A percentile compares a stretch with the other conserved stretches of the same genome.
Conservation (phyloP, 768 basidiomycete genomes). For the Sistotremastrum niveocremeum region DNA sequence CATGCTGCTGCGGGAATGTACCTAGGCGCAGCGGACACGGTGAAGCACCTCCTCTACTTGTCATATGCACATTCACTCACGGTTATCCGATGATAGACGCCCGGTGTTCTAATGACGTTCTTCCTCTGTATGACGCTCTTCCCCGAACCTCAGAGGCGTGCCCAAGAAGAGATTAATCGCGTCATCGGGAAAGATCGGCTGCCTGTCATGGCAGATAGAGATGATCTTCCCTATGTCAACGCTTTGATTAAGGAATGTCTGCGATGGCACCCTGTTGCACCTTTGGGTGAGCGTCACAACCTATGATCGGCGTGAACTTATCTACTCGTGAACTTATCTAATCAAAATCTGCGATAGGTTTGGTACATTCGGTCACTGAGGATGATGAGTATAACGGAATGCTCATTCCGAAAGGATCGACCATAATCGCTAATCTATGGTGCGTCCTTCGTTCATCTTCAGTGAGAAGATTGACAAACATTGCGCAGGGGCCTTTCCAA, state of each 20-base stretch:
- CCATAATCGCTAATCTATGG: conserved; percentile 14
- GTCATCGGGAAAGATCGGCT: conserved; percentile 26
- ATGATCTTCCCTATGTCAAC: conserved; percentile 34
- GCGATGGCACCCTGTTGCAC: conserved; percentile 31
- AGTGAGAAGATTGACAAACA: neutral
- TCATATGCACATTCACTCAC: no score
- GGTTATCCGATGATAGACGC: no score
- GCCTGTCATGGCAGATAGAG: conserved; percentile 27
- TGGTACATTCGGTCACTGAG: conserved; percentile 21
- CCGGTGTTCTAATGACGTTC: no score
- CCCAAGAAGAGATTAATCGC: conserved; percentile 39
- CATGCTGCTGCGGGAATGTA: no score
- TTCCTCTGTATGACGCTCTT: neutral
- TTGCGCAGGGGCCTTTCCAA: conserved; percentile 36
- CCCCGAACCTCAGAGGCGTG: conserved; percentile 34
- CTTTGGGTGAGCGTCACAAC: conserved; percentile 12
- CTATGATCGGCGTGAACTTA: no score
- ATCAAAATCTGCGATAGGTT: no score
- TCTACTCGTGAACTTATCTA: no score
- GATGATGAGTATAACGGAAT: conserved; percentile 21
- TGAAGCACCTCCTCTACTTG: no score
- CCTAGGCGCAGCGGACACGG: no score
- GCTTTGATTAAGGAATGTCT: conserved; percentile 33
- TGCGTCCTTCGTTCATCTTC: conserved; percentile 1
- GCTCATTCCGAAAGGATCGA: conserved; percentile 20